A percentile compares a stretch with the other conserved stretches of the same genome.
Evolutionary conservation across 257 asterid species (phyloP).

Genomic region (Lycium ferocissimum): DNA sequence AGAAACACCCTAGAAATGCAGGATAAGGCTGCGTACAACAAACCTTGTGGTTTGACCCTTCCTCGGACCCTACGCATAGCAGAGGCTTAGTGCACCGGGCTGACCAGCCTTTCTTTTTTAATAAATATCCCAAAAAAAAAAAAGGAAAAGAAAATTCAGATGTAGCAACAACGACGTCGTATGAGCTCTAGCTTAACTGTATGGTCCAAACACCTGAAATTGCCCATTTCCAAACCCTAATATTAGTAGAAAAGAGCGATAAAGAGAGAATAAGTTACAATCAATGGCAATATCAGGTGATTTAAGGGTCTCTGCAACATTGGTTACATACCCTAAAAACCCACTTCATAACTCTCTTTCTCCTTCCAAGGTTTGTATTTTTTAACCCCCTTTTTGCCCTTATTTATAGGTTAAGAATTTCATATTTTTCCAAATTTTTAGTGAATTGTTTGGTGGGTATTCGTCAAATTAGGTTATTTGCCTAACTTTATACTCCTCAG

Average conservation of each 20-base stretch:
- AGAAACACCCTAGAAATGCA: too few species aligned
- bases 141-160: too few species aligned
- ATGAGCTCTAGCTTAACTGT: too few species aligned
- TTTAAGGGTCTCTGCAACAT: slow-evolving; percentile 76
- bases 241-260: not conserved
- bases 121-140: too few species aligned
- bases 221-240: slow-evolving; percentile 24
- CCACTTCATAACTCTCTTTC: slow-evolving; percentile 55
- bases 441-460: not conserved
- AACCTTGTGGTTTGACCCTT: too few species aligned
- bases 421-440: not conserved
- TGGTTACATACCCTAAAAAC: slow-evolving; percentile 62
- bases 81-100: too few species aligned
- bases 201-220: not conserved
- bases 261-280: not conserved
- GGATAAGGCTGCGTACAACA: too few species aligned
- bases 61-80: too few species aligned
- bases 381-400: not conserved
- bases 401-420: not conserved
- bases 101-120: too few species aligned
- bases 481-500: not conserved
- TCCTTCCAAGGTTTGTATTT: slow-evolving; percentile 68
- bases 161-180: too few species aligned
- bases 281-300: slow-evolving; percentile 66
- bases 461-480: not conserved